Conservation (phyloP, 208 protist species). For the Leishmania aethiopica region DNA sequence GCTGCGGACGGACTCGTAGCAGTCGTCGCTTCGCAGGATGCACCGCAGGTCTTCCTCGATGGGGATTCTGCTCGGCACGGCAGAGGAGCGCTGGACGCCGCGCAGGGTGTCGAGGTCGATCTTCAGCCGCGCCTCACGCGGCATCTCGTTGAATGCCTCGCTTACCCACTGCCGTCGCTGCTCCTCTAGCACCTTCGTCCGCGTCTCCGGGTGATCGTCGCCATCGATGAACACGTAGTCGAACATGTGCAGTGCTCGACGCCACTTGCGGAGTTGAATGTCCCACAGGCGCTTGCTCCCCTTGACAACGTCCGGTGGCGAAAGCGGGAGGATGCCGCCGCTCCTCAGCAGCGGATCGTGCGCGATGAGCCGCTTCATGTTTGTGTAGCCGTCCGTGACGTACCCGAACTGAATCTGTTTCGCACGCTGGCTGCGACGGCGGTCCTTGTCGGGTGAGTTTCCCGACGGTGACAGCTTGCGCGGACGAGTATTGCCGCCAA, state of each 20-base stretch:
- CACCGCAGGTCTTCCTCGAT: slow-evolving; percentile 70
- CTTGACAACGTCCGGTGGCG: slow-evolving; percentile 51
- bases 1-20: slow-evolving; percentile 73
- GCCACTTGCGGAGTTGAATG: slow-evolving; percentile 85
- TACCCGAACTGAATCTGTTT: slow-evolving; percentile 84
- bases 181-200: slow-evolving; percentile 48
- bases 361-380: slow-evolving; percentile 80
- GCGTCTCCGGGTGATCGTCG: slow-evolving; percentile 50
- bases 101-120: slow-evolving; percentile 50
- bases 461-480: slow-evolving; percentile 17
- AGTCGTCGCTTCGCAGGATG: slow-evolving; percentile 67
- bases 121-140: slow-evolving; percentile 43
- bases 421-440: slow-evolving; percentile 68
- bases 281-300: slow-evolving; percentile 88
- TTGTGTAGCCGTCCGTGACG: slow-evolving; percentile 77
- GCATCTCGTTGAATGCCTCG: slow-evolving; percentile 34
- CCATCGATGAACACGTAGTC: slow-evolving; percentile 87
- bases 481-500: neutral
- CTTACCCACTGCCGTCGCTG: slow-evolving; percentile 85
- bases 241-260: slow-evolving; percentile 88
- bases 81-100: slow-evolving; percentile 31
- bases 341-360: slow-evolving; percentile 76
- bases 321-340: slow-evolving; percentile 76
- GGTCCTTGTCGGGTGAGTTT: slow-evolving; percentile 71
- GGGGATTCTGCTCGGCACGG: slow-evolving; percentile 65